Percentiles rank a stretch among this genome's conserved stretches.
These are phyloP conservation scores for Psilocybe tampanensis DNA, from an alignment of 768 basidiomycete genomes.

Conservation along the genomic window DNA sequence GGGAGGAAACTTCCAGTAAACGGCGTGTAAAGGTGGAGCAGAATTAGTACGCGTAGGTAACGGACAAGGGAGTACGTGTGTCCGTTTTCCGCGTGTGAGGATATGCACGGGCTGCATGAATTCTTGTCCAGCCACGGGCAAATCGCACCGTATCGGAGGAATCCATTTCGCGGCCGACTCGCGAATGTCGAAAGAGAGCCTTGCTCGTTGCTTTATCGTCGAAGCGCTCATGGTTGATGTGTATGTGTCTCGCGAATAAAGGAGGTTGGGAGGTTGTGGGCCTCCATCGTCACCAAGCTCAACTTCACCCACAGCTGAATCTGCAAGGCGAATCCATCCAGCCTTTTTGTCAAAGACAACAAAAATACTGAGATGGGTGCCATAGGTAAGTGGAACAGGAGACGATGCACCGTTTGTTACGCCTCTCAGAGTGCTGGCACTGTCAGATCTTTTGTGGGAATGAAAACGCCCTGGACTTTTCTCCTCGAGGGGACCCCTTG, in stretches of 20 bases:
- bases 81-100: conserved; percentile 69
- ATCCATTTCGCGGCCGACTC: conserved; percentile 45
- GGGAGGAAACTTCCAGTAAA: conserved; percentile 64
- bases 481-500: conserved; percentile 41
- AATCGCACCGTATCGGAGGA: conserved; percentile 46
- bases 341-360: conserved; percentile 89
- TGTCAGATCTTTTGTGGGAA: conserved; percentile 45
- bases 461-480: conserved; percentile 29
- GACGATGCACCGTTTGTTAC: conserved; percentile 31
- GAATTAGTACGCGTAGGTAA: conserved; percentile 54
- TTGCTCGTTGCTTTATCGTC: conserved; percentile 29
- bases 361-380: conserved; percentile 77
- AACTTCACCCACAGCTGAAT: conserved; percentile 81
- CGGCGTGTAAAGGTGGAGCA: conserved; percentile 51
- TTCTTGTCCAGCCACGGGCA: conserved; percentile 32
- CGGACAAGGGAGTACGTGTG: conserved; percentile 70
- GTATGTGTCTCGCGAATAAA: conserved; percentile 31
- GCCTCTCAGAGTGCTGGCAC: conserved; percentile 38
- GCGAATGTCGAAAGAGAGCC: conserved; percentile 38
- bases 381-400: conserved; percentile 47
- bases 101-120: conserved; percentile 53
- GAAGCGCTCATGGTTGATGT: conserved; percentile 24
- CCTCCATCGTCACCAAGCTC: conserved; percentile 54
- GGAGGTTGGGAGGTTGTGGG: conserved; percentile 26
- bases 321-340: conserved; percentile 77